Evolutionary conservation across 2,329 filamentous ascomycete species (phyloP).

Genomic region (Ophiocordyceps camponoti-leonardi): DNA sequence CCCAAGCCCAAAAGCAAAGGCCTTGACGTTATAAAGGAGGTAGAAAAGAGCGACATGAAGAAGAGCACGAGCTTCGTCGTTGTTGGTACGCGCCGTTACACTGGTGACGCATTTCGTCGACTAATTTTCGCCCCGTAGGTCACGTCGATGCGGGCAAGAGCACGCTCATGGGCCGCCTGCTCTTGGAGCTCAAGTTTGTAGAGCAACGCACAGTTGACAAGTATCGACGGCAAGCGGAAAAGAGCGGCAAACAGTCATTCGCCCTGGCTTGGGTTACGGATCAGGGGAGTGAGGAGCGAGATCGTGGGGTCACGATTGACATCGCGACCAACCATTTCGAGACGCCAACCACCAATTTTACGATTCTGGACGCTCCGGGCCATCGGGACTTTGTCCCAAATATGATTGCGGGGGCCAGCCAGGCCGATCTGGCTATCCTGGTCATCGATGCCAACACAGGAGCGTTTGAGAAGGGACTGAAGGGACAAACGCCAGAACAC

Average conservation of each 20-base stretch:
- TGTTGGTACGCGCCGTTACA: conserved; percentile 44
- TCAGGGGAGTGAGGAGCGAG: conserved; percentile 75
- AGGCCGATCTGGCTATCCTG: conserved; percentile 88
- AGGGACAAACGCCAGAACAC: conserved; percentile 89
- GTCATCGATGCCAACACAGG: conserved; percentile 85
- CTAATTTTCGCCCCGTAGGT: conserved; percentile 30
- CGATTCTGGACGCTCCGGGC: conserved; percentile 86
- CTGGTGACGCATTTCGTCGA: background rate
- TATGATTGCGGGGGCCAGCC: conserved; percentile 94
- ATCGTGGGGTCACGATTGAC: conserved; percentile 86
- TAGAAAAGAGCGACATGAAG: conserved; percentile 57
- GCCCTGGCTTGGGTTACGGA: conserved; percentile 95
- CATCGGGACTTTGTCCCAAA: conserved; percentile 95
- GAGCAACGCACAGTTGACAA: conserved; percentile 79
- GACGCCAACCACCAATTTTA: conserved; percentile 73
- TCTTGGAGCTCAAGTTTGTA: conserved; percentile 77
- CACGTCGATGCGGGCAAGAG: conserved; percentile 97
- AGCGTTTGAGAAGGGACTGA: conserved; percentile 84
- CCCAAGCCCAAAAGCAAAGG: conserved; percentile 56
- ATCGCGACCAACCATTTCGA: conserved; percentile 92
- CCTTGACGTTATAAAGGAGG: conserved; percentile 69
- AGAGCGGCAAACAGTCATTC: conserved; percentile 87
- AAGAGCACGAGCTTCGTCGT: conserved; percentile 81
- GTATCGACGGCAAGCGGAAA: conserved; percentile 75
- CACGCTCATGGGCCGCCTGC: conserved; percentile 87